Percentiles rank a stretch among this genome's conserved stretches.
These are phyloP conservation scores for Pythium brassicae DNA, from an alignment of 352 stramenopile genomes.

Conservation along the genomic window DNA sequence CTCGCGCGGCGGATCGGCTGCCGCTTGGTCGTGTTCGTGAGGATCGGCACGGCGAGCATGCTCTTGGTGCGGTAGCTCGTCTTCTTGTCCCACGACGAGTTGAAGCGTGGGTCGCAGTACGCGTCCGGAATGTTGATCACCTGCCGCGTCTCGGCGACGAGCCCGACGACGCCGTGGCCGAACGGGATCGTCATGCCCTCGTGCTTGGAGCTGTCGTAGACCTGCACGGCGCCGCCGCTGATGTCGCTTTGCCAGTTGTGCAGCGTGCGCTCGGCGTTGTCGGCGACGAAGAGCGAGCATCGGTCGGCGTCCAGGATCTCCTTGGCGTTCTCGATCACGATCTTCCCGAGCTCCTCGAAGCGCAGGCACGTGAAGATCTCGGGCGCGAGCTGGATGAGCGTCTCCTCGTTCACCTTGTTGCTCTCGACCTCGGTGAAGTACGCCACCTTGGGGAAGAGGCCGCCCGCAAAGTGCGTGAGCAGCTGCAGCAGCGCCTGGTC, in stretches of 20 bases:
- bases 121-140: constrained; percentile 70
- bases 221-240: constrained; percentile 47
- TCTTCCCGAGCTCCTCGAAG: constrained; percentile 73
- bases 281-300: constrained; percentile 70
- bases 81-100: constrained; percentile 74
- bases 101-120: constrained; percentile 75
- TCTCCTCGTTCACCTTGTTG: constrained; percentile 81
- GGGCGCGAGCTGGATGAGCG: constrained; percentile 59
- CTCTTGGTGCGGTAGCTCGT: constrained; percentile 80
- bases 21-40: constrained; percentile 35
- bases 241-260: constrained; percentile 79
- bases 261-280: constrained; percentile 42
- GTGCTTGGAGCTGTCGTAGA: constrained; percentile 35
- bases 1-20: constrained; percentile 15
- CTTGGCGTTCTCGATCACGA: constrained; percentile 78
- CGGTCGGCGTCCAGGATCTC: constrained; percentile 67
- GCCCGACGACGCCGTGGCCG: constrained; percentile 66
- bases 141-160: constrained; percentile 59
- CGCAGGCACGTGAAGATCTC: constrained; percentile 79
- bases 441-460: constrained; percentile 60
- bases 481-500: constrained; percentile 50
- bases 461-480: constrained; percentile 56
- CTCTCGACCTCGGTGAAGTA: constrained; percentile 80
- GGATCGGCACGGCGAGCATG: constrained; percentile 69
- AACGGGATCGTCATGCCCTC: constrained; percentile 63